Conservation (phyloP, 495 filamentous ascomycete species). For the Thermochaetoides thermophila region DNA sequence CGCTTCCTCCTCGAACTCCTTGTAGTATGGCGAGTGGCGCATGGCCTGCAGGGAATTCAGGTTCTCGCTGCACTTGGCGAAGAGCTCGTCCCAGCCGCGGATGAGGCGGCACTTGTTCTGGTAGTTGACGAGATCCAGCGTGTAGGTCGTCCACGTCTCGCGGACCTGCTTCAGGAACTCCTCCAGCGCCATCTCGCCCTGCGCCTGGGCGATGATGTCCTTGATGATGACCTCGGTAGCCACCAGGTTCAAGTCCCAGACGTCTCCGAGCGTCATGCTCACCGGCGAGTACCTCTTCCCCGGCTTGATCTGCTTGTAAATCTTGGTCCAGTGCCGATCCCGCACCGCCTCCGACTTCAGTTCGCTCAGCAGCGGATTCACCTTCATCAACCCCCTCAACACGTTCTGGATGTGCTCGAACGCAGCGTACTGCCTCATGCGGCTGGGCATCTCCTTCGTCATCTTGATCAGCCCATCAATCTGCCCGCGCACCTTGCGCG, state of each 20-base stretch:
- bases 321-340: slow-evolving; percentile 92
- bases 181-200: slow-evolving; percentile 96
- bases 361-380: slow-evolving; percentile 73
- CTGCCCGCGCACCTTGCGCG: slow-evolving; percentile 73
- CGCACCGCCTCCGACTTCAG: slow-evolving; percentile 94
- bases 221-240: slow-evolving; percentile 75
- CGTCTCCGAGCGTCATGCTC: slow-evolving; percentile 89
- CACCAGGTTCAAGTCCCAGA: slow-evolving; percentile 89
- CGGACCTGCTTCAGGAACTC: slow-evolving; percentile 95
- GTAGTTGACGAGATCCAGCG: slow-evolving; percentile 87
- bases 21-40: slow-evolving; percentile 97
- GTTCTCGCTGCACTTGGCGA: slow-evolving; percentile 96
- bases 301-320: slow-evolving; percentile 87
- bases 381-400: slow-evolving; percentile 74
- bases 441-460: slow-evolving; percentile 98
- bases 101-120: slow-evolving; percentile 96
- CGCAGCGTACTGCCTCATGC: slow-evolving; percentile 97
- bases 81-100: slow-evolving; percentile 94
- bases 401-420: slow-evolving; percentile 95
- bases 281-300: slow-evolving; percentile 78
- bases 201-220: slow-evolving; percentile 86
- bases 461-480: slow-evolving; percentile 89
- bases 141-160: slow-evolving; percentile 90
- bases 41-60: slow-evolving; percentile 95
- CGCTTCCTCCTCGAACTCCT: slow-evolving; percentile 96